Base-by-base conservation (phyloP, 768 basidiomycete genomes). In the Hemileccinum impolitum region DNA sequence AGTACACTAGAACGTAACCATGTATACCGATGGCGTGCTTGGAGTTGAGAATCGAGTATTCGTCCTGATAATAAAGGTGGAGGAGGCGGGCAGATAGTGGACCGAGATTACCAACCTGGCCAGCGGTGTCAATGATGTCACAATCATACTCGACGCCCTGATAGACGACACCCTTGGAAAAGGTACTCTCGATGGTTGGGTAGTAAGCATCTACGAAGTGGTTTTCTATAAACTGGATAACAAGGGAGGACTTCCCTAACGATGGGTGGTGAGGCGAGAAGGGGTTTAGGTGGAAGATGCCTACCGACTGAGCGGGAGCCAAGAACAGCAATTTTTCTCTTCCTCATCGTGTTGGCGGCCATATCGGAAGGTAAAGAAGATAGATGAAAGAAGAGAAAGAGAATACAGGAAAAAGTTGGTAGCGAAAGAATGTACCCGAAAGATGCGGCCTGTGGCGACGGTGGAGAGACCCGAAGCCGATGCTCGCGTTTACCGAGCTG, bases 41-140 rank as follows among this genome's bases (percentile, higher is more conserved):
- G 23, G 89, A 79, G 57, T 91, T 92, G 55, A 99, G 81, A 49
- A 94, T 90, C 17, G 92, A 89, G 72, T 90, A 97, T 69, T 99
- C 95, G 63, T 98, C 95, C 93, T 59, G 43, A 32, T 12, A n/a
- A n/a, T n/a, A n/a, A n/a, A n/a, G n/a, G n/a, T n/a, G n/a, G n/a
- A n/a, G n/a, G n/a, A n/a, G n/a, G n/a, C n/a, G n/a, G n/a, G n/a
- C n/a, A n/a, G n/a, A n/a, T n/a, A n/a, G n/a, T n/a, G n/a, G n/a
- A n/a, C n/a, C n/a, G n/a, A n/a, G 6, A 23, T 23, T 35, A 65
- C 81, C 56, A 48, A 91, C 94, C 82, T 97, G 95, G 25, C 95
- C 95, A 43, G 95, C 95, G 55, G 93, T 95, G 68, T 98, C 95
- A 60, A 97, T 91, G 72, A 98, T 94, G 71, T 95, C 93, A 71